Base-by-base conservation (phyloP, 495 filamentous ascomycete species). In the Trichoderma orchidacearum region DNA sequence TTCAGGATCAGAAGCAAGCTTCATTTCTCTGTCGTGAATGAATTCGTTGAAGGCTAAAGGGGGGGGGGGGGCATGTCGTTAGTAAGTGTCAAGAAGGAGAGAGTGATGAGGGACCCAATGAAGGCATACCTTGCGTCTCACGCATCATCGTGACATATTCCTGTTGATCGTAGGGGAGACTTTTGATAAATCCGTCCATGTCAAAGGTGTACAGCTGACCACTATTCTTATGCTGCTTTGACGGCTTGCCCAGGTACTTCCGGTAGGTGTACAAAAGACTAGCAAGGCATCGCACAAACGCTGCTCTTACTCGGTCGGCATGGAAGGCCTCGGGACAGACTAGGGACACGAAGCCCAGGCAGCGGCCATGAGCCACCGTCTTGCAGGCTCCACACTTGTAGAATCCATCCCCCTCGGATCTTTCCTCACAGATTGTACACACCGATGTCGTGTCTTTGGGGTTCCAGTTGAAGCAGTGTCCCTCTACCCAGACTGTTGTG, bases 221-320 rank as follows among this genome's bases (percentile, higher is more conserved):
- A 30, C 83, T 78, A 60, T 85, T 90, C 74, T 89, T 93, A 67
- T 91, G 89, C 51, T 96, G 89, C 55, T 79, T 81, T 5, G 76
- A 84, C 6, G 93, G 83, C 8, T 87, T 81, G 29, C 78, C 72
- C 7, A 98, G 73, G 61, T 83, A 86, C 65, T 90, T 90, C 59
- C 95, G 83, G 70, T 98, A 97, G 0, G 93, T 98, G 68, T 95
- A 97, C 60, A 98, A 84, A 58, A 98, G 76, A 66, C 89, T 94
- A 27, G 93, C 91, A 61, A 95, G 88, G 68, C 90, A 96, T 62
- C 93, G 80, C 15, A 95, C 89, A 64, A 98, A 97, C 0, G 93
- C 89, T 8, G 93, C 91, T 15, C 90, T 83, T 32, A 98, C 78
- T 62, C 95, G 87, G 62, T 96, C 92, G 1, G 89, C 76, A 57